These are phyloP conservation scores for Daldinia sp. DNA, from an alignment of 2,329 filamentous ascomycete genomes.

Conservation along the genomic window DNA sequence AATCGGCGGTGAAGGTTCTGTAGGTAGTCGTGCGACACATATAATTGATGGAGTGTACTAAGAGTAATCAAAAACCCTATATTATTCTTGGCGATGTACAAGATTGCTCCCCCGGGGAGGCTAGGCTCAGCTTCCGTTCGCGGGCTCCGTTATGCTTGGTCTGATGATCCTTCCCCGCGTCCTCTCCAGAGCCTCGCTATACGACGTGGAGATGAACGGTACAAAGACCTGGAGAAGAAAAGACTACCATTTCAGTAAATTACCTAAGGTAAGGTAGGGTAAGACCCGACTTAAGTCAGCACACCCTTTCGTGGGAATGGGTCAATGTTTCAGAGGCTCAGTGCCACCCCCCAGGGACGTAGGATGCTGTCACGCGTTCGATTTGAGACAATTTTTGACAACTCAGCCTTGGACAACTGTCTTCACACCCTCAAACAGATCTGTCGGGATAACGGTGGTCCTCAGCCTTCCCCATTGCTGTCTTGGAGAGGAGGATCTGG, in stretches of 20 bases:
- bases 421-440: slow-evolving; percentile 37
- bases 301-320: slow-evolving; percentile 28
- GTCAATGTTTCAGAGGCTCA: slow-evolving; percentile 32
- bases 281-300: slow-evolving; percentile 31
- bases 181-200: slow-evolving; percentile 31
- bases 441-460: slow-evolving; percentile 18
- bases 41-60: slow-evolving; percentile 31
- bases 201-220: slow-evolving; percentile 27
- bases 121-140: slow-evolving; percentile 23
- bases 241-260: background rate
- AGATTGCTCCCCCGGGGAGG: slow-evolving; percentile 19
- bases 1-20: slow-evolving; percentile 33
- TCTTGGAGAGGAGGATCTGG: slow-evolving; percentile 32
- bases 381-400: slow-evolving; percentile 40
- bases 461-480: slow-evolving; percentile 29
- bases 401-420: slow-evolving; percentile 41
- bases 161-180: slow-evolving; percentile 36
- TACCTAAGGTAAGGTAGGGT: slow-evolving; percentile 14
- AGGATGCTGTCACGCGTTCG: slow-evolving; percentile 37
- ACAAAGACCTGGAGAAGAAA: slow-evolving; percentile 30
- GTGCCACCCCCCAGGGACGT: slow-evolving; percentile 22
- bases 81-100: slow-evolving; percentile 28
- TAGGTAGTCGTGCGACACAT: slow-evolving; percentile 19
- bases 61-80: slow-evolving; percentile 28
- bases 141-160: slow-evolving; percentile 21